Evolutionary conservation across 1,139 yeast species (phyloP).

Genomic region (Debaryomyces robertsiae): DNA sequence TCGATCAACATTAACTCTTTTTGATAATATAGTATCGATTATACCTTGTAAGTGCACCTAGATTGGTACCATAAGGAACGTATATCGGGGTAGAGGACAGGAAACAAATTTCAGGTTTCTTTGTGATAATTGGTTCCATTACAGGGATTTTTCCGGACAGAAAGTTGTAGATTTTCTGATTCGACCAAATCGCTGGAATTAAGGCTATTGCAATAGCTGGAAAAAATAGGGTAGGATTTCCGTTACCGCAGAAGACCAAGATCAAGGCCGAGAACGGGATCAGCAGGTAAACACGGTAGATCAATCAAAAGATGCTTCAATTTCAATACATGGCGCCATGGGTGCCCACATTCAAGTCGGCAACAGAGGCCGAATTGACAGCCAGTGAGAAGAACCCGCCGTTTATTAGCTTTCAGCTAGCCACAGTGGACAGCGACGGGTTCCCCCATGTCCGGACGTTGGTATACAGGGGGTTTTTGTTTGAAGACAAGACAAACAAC

Average conservation of each 20-base stretch:
- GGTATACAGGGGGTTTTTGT: slow-evolving; percentile 73
- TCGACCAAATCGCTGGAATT: neutral
- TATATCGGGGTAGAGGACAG: too few species aligned
- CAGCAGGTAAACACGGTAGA: neutral
- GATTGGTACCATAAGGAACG: too few species aligned
- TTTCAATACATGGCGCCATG: slow-evolving; percentile 68
- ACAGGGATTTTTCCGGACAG: neutral
- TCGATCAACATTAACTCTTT: too few species aligned
- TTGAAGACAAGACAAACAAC: slow-evolving; percentile 67
- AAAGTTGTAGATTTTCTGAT: neutral
- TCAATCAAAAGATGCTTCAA: slow-evolving; percentile 22
- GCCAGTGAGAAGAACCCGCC: slow-evolving; percentile 37
- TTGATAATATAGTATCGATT: too few species aligned
- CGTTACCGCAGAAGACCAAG: too few species aligned
- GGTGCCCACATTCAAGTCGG: slow-evolving; percentile 61
- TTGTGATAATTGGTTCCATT: neutral
- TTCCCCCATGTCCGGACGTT: slow-evolving; percentile 70
- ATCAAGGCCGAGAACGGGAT: too few species aligned
- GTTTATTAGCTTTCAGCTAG: slow-evolving; percentile 65
- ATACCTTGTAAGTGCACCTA: too few species aligned
- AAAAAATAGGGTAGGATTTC: too few species aligned
- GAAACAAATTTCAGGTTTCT: too few species aligned
- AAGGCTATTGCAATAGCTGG: neutral
- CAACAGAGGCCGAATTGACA: slow-evolving; percentile 47
- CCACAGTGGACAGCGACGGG: slow-evolving; percentile 62